These are phyloP conservation scores for Populus davidiana DNA, from an alignment of 345 rosid genomes.

Conservation along the genomic window DNA sequence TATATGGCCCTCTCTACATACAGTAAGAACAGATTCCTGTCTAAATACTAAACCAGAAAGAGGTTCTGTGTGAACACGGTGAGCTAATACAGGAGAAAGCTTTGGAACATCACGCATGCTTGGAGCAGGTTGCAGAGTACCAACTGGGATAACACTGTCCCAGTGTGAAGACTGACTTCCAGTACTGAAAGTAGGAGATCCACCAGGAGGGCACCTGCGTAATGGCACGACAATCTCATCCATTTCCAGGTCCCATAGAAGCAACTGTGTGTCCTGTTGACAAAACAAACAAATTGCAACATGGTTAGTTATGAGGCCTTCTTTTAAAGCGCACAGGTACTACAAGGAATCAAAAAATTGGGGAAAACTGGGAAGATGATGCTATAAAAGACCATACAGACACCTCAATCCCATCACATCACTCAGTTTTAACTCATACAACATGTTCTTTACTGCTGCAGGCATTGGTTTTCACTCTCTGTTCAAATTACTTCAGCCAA, in stretches of 20 bases:
- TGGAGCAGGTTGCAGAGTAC: conserved; percentile 92
- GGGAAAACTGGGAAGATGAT: not conserved
- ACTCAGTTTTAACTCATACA: conserved; percentile 12
- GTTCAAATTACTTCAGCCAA: not conserved
- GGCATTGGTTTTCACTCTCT: not conserved
- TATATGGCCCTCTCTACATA: conserved; percentile 90
- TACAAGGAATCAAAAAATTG: not conserved
- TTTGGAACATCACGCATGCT: conserved; percentile 91
- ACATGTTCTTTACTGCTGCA: not conserved
- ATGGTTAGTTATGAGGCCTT: not conserved
- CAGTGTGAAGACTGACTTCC: conserved; percentile 99
- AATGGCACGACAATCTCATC: conserved; percentile 97
- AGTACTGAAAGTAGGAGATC: conserved; percentile 89
- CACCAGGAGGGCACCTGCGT: conserved; percentile 83
- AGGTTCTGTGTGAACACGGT: conserved; percentile 90
- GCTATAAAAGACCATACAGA: not conserved
- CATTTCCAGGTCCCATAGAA: conserved; percentile 97
- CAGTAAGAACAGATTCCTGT: conserved; percentile 80
- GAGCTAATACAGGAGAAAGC: conserved; percentile 79
- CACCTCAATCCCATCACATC: conserved; percentile 4
- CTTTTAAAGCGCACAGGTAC: not conserved
- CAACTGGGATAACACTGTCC: conserved; percentile 75
- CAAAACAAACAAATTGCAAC: not conserved
- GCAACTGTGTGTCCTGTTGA: conserved; percentile 85
- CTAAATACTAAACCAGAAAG: conserved; percentile 90